These are phyloP conservation scores for Solanum neorickii DNA, from an alignment of 257 asterid genomes.

Conservation along the genomic window DNA sequence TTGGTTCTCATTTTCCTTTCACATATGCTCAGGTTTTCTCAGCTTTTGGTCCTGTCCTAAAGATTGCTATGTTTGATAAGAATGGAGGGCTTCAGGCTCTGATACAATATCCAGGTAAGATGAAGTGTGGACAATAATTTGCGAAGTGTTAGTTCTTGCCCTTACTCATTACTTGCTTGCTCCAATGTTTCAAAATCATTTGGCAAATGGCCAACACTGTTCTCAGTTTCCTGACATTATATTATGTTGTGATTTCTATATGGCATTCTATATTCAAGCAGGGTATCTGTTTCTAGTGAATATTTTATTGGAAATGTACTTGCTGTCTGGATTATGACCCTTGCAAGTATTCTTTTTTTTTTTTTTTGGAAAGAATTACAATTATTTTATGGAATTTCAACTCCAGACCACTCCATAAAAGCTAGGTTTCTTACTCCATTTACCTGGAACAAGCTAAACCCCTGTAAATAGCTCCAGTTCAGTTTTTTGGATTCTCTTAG, in stretches of 20 bases:
- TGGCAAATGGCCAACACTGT: background rate
- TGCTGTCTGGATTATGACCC: background rate
- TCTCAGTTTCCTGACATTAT: background rate
- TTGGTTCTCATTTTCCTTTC: slow-evolving; percentile 5
- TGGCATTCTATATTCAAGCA: background rate
- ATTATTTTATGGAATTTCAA: background rate
- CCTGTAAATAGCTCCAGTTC: background rate
- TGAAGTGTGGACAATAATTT: background rate
- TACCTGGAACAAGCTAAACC: background rate
- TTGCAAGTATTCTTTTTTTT: background rate
- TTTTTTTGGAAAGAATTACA: background rate
- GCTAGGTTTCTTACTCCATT: background rate
- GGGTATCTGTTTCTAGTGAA: background rate
- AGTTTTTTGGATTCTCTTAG: background rate
- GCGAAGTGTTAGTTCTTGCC: background rate
- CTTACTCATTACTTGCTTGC: background rate
- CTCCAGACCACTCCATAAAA: background rate
- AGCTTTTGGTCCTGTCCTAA: slow-evolving; percentile 74
- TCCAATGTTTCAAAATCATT: background rate
- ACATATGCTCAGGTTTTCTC: slow-evolving; percentile 46
- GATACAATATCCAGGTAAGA: slow-evolving; percentile 80
- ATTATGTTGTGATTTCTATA: background rate
- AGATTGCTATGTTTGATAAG: slow-evolving; percentile 90
- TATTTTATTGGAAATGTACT: background rate
- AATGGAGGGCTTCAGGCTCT: slow-evolving; percentile 86